Evolutionary conservation across 805 yeast genomes (phyloP).

Genomic region (Wickerhamomyces sydowiorum): DNA sequence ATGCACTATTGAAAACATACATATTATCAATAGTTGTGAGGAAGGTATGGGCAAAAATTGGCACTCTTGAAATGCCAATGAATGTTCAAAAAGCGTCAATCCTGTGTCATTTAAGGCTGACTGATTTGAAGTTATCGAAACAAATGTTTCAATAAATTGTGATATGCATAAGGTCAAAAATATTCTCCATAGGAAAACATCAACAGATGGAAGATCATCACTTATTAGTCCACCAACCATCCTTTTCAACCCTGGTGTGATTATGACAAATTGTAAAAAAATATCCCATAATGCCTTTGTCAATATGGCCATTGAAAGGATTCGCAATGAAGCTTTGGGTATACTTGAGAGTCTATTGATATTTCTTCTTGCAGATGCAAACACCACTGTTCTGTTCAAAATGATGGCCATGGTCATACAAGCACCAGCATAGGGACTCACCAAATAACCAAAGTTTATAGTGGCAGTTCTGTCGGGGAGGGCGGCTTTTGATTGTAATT

Average conservation of each 20-base stretch:
- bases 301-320: slow-evolving; percentile 27
- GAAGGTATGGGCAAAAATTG: slow-evolving; percentile 46
- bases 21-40: slow-evolving; percentile 43
- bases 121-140: slow-evolving; percentile 50
- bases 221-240: slow-evolving; percentile 5
- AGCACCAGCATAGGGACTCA: slow-evolving; percentile 42
- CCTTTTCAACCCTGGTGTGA: background rate
- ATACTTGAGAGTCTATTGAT: slow-evolving; percentile 12
- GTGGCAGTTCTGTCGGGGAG: slow-evolving; percentile 1
- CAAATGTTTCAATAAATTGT: slow-evolving; percentile 62
- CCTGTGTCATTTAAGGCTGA: slow-evolving; percentile 60
- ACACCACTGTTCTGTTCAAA: slow-evolving; percentile 51
- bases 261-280: background rate
- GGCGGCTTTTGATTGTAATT: slow-evolving; percentile 14
- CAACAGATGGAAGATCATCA: slow-evolving; percentile 16
- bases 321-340: slow-evolving; percentile 31
- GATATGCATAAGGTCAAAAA: slow-evolving; percentile 54
- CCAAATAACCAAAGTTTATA: slow-evolving; percentile 32
- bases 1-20: slow-evolving; percentile 50
- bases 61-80: slow-evolving; percentile 70
- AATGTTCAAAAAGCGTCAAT: slow-evolving; percentile 68
- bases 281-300: slow-evolving; percentile 3
- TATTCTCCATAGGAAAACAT: slow-evolving; percentile 52
- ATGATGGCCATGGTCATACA: slow-evolving; percentile 56
- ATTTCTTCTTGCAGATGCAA: slow-evolving; percentile 47